Conservation (phyloP, 305 asterid species). For the Solanum aculeatissimum region DNA sequence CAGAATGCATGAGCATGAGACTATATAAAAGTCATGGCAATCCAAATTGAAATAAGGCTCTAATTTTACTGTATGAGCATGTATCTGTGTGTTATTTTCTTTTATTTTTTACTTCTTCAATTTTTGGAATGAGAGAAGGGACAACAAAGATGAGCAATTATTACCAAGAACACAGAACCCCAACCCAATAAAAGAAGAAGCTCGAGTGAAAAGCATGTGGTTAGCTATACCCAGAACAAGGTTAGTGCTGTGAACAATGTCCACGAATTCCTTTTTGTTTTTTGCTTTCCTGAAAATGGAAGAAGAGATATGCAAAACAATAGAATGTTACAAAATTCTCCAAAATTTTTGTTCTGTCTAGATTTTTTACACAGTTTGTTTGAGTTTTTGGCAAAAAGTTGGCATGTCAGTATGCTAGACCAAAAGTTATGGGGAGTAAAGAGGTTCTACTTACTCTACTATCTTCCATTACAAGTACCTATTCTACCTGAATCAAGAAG, state of each 20-base stretch:
- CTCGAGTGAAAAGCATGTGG: not conserved
- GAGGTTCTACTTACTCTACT: not conserved
- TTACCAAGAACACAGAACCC: not conserved
- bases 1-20: not conserved
- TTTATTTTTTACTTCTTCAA: not conserved
- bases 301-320: not conserved
- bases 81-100: not conserved
- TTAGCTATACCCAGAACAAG: not conserved
- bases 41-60: not conserved
- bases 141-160: not conserved
- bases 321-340: not conserved
- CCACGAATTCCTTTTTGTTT: not conserved
- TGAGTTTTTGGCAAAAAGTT: not conserved
- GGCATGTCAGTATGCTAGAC: not conserved
- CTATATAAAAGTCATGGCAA: not conserved
- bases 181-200: not conserved
- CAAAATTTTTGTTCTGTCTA: not conserved
- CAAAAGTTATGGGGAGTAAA: not conserved
- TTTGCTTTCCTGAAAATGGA: not conserved
- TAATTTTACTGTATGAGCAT: not conserved
- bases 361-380: not conserved
- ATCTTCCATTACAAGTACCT: not conserved
- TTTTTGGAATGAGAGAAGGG: not conserved
- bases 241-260: not conserved
- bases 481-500: not conserved